Evolutionary conservation across 1,284 basidiomycete genomes (phyloP), one percentile per base, ranked within the genome.

Genomic region (Ustilago cynodontis): DNA sequence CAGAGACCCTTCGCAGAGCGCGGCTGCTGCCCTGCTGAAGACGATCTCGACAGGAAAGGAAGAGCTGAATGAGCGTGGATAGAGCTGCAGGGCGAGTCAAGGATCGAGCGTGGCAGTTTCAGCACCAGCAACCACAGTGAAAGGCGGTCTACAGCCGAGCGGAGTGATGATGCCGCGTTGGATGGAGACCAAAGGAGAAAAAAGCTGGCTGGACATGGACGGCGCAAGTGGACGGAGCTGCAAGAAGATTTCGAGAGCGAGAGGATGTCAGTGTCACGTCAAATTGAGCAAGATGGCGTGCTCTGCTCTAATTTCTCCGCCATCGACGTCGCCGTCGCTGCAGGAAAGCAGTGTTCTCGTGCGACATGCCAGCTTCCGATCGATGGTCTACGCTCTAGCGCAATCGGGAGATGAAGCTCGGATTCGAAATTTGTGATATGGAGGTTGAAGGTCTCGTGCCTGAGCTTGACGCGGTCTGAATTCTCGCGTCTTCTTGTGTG

Each of bases 181-280:
- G 22, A 24, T 26, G 43, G 43, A 45, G 43, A 45, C 43, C 43
- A 45, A n/a, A n/a, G n/a, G n/a, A n/a, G n/a, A n/a, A n/a, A n/a
- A n/a, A n/a, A n/a, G n/a, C n/a, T n/a, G n/a, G n/a, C 24, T 13
- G 11, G 14, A 16, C 41, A 31, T 28, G 1, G 55, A 45, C 58
- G 47, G 57, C 47, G 51, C 41, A 52, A 63, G 16, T 51, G 29
- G 56, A 66, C 37, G 13, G 22, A 52, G 33, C 33, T 53, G 41
- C 29, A 54, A 55, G n/a, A 62, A 47, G 57, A 59, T 37, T 29
- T 29, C 9, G 41, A 47, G 50, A 22, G 35, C 9, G 41, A 47
- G 50, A 22, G 35, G 59, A 51, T 53, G 59, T 53, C n/a, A 62
- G 59, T 59, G 57, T 64, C 67, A 70, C 67, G 67, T 70, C 67